A percentile compares a stretch with the other conserved stretches of the same genome.
phyloP scores from a whole-genome alignment of 306 rosid genomes.

The Biancaea sappan region DNA sequence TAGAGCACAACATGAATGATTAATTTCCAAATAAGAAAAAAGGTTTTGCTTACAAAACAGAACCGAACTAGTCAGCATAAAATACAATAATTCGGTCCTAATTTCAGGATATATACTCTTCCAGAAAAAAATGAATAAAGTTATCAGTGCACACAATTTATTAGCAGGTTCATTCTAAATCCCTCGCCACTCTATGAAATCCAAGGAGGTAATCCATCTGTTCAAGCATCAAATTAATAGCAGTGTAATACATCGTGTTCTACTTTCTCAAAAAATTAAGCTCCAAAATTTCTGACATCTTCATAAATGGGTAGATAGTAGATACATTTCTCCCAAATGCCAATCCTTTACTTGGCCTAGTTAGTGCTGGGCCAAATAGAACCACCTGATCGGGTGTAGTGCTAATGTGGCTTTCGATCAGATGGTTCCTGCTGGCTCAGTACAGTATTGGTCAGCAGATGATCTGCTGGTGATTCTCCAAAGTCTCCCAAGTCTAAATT shows the following conservation, averaged over 20 bases:
- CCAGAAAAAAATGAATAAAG: background rate
- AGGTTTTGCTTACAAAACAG: background rate
- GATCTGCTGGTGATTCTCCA: no score
- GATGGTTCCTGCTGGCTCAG: no score
- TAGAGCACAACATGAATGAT: background rate
- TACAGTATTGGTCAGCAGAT: no score
- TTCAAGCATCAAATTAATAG: slow-evolving; percentile 65
- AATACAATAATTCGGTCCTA: background rate
- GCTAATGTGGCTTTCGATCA: no score
- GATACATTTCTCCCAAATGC: background rate
- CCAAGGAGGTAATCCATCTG: slow-evolving; percentile 55
- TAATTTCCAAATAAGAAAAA: background rate
- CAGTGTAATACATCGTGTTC: slow-evolving; percentile 43
- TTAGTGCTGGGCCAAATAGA: no score
- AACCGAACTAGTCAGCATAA: background rate
- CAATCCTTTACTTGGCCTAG: no score
- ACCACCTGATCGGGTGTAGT: no score
- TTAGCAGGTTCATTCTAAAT: no score
- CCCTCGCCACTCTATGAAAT: background rate
- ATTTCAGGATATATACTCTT: background rate
- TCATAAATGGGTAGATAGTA: background rate
- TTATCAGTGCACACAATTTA: no score
- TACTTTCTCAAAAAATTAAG: background rate
- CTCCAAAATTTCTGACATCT: background rate
- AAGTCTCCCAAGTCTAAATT: background rate